Evolutionary conservation across 1,284 basidiomycete species (phyloP), one percentile per base, ranked within the genome.

Genomic region (Naganishia albida): DNA sequence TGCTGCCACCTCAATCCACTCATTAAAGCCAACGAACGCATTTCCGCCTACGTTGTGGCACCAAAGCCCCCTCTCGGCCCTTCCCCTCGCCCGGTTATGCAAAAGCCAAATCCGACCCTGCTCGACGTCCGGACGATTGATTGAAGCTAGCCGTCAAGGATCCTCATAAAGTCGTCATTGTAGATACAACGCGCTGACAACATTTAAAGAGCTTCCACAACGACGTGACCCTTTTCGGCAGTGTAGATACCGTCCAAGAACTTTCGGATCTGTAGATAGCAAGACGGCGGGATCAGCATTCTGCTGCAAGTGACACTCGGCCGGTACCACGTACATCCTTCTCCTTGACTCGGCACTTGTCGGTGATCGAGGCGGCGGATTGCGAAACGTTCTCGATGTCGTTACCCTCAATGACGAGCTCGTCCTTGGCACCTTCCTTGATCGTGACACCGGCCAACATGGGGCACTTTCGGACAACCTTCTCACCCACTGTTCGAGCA

Each of bases 321-420:
- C 34, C 23, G 30, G 38, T 44, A 43, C 48, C 56, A 68, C 62
- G 78, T 77, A 80, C 80, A 79, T 98, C 93, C 85, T 97, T 97
- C 88, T 96, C 93, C 81, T 91, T 89, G 75, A 98, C 93, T 71
- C 89, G 86, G 83, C 91, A 94, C 69, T 89, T 84, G 74, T 93
- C 93, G 80, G 96, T 94, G 79, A 97, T 96, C 51, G 91, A 91
- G 57, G 93, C 94, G 68, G 94, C 93, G 70, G 93, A 95, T 82
- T 96, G 93, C 46, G 93, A 96, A 66, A 98, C 93, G 73, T 89
- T 90, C 80, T 96, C 88, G 70, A 98, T 85, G 80, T 98, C 96
- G 79, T 94, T 93, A 66, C 93, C 94, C 82, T 91, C 87, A 51
- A 96, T 81, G 74, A 93, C 88, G 72, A 96, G 84, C 82, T 96